Evolutionary conservation across 176 grass and related monocot species (phyloP).

Genomic region (Saccharum spontaneum): DNA sequence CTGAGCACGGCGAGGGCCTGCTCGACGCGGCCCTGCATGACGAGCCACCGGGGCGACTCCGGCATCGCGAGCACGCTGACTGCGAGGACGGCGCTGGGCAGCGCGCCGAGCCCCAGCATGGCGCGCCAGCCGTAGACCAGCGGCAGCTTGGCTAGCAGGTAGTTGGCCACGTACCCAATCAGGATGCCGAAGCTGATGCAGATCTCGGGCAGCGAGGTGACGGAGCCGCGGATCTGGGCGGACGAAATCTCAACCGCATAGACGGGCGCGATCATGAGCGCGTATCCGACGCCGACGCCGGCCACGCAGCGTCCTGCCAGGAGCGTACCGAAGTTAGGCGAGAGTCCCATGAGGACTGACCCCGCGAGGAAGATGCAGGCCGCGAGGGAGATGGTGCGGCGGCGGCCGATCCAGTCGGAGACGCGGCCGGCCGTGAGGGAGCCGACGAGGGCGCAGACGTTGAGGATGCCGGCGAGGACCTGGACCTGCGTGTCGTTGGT

Average conservation of each 20-base stretch:
- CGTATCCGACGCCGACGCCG: conserved; percentile 54
- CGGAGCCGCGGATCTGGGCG: conserved; percentile 20
- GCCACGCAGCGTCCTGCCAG: conserved; percentile 45
- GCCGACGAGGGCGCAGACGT: conserved; percentile 46
- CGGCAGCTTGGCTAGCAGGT: conserved; percentile 41
- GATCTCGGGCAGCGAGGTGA: conserved; percentile 54
- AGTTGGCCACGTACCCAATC: conserved; percentile 50
- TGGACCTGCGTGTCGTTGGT: conserved; percentile 53
- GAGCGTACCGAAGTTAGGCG: conserved; percentile 36
- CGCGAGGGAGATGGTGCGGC: conserved; percentile 45
- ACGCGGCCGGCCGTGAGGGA: conserved; percentile 54
- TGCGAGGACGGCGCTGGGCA: conserved; percentile 34
- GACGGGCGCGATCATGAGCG: conserved; percentile 55
- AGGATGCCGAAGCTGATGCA: conserved; percentile 64
- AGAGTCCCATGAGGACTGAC: conserved; percentile 45
- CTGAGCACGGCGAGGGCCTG: conserved; percentile 31
- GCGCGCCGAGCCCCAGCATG: conserved; percentile 44
- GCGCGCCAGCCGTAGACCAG: conserved; percentile 44
- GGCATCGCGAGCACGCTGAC: conserved; percentile 37
- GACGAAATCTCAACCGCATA: conserved; percentile 51
- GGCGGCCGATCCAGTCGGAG: conserved; percentile 47
- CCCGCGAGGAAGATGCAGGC: conserved; percentile 43
- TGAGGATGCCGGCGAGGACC: conserved; percentile 52
- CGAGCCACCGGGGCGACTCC: conserved; percentile 55
- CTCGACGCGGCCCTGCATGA: conserved; percentile 31